These are phyloP conservation scores for Beauveria scarabaeidicola DNA, from an alignment of 2,329 filamentous ascomycete genomes.

Conservation along the genomic window DNA sequence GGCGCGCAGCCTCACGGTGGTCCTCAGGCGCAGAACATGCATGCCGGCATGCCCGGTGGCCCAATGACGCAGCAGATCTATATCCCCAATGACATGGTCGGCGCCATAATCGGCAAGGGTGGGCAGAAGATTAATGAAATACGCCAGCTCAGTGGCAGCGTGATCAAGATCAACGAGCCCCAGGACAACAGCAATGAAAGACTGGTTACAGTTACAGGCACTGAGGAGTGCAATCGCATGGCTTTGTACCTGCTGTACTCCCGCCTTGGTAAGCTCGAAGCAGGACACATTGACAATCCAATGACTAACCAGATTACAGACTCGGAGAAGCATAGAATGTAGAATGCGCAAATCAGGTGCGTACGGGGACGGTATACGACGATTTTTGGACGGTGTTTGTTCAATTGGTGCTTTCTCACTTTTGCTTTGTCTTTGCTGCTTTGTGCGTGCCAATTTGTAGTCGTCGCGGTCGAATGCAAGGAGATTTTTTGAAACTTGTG, in stretches of 20 bases:
- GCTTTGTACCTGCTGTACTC: slow-evolving; percentile 99
- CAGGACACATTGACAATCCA: slow-evolving; percentile 14
- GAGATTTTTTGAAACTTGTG: slow-evolving; percentile 6
- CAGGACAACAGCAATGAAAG: slow-evolving; percentile 99
- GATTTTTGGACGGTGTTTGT: not conserved
- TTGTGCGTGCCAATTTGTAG: not conserved
- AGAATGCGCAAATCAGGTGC: slow-evolving; percentile 10
- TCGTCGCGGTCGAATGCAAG: slow-evolving; percentile 6
- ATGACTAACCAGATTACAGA: slow-evolving; percentile 21
- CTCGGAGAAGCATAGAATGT: slow-evolving; percentile 38
- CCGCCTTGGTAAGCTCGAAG: slow-evolving; percentile 65
- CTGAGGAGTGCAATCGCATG: slow-evolving; percentile 98
- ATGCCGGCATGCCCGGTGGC: slow-evolving; percentile 46
- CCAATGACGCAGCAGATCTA: slow-evolving; percentile 97
- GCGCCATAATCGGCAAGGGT: slow-evolving; percentile 96
- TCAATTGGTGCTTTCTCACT: not conserved
- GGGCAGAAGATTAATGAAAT: slow-evolving; percentile 99
- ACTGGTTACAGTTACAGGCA: slow-evolving; percentile 93
- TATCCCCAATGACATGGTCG: slow-evolving; percentile 99
- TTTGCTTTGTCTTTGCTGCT: not conserved
- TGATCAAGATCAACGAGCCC: slow-evolving; percentile 99
- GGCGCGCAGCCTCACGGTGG: slow-evolving; percentile 50
- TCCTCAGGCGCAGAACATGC: slow-evolving; percentile 64
- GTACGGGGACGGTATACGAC: not conserved
- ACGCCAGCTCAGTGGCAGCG: slow-evolving; percentile 88